Evolutionary conservation across 306 rosid species (phyloP), one percentile per base, ranked within the genome.

Genomic region (Ziziphus jujuba): DNA sequence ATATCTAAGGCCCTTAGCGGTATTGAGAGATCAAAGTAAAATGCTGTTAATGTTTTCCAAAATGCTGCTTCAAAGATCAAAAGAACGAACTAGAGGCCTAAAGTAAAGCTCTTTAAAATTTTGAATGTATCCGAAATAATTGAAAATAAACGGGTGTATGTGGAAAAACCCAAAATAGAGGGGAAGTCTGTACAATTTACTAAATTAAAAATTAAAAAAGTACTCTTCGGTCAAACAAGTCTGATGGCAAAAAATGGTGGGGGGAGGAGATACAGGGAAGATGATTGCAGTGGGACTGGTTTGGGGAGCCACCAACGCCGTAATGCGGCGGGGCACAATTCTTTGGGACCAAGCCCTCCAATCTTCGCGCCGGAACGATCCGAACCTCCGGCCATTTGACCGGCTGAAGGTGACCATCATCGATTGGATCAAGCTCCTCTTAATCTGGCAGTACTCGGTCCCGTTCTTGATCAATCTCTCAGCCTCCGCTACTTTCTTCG

Each of bases 271-370:
- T 66, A 73, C 82, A 58, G 91, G 82, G 86, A 92, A 89, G 80
- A 92, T 92, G 97, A 74, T 92, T 17, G 91, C 88, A 17, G 95
- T 89, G 21, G 98, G 96, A 22, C 9, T 92, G 4, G 81, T 89
- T 5, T 92, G 98, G 97, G 97, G 98, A 59, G 91, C 92, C 81
- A 92, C 96, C 44, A 92, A 90, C 79, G 96, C 93, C 65, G 60
- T 92, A 55, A 89, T 92, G 93, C 96, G 93, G 75, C 90, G 93
- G 5, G 97, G 96, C 57, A 91, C 97, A 0, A 77, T 86, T 57
- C 84, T 92, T 5, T 87, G 96, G 93, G 96, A 89, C 49, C 72
- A 80, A 62, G 95, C 96, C 16, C 84, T 87, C 22, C 79, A 79
- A 70, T 84, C 89, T 17, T 72, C 88, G 8, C 79, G 15, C 64